A percentile compares a stretch with the other conserved stretches of the same genome.
phyloP scores from a whole-genome alignment of 106 monocot species.

The Dendrobium catenatum region DNA sequence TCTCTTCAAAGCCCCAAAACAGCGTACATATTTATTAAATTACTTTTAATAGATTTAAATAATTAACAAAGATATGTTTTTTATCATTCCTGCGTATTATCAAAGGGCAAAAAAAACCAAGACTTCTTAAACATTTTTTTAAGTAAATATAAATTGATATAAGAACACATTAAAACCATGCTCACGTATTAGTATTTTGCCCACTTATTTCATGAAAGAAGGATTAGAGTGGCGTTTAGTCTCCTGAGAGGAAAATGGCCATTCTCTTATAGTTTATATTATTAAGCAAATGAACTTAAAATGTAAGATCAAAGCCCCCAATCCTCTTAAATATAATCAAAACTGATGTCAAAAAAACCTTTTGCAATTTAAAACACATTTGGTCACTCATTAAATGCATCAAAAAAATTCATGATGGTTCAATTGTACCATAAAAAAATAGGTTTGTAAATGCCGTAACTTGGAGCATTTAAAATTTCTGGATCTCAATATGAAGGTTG shows the following conservation, averaged over 20 bases:
- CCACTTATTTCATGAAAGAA: neutral
- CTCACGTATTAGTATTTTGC: neutral
- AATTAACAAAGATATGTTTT: neutral
- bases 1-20: neutral
- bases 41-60: neutral
- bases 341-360: neutral
- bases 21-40: neutral
- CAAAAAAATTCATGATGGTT: neutral
- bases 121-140: neutral
- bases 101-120: neutral
- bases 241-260: no score
- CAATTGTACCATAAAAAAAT: neutral
- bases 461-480: neutral
- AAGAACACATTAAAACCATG: neutral
- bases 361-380: no score
- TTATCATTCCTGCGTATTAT: neutral
- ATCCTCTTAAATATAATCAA: neutral
- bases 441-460: neutral
- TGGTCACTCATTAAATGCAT: neutral
- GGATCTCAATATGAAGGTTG: neutral
- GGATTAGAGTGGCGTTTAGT: no score
- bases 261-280: no score
- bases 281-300: no score
- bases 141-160: neutral
- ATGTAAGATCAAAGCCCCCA: no score